Percentiles rank a stretch among this genome's conserved stretches.
phyloP scores from a whole-genome alignment of 1,284 basidiomycete genomes.

The Butyriboletus appendiculatus region DNA sequence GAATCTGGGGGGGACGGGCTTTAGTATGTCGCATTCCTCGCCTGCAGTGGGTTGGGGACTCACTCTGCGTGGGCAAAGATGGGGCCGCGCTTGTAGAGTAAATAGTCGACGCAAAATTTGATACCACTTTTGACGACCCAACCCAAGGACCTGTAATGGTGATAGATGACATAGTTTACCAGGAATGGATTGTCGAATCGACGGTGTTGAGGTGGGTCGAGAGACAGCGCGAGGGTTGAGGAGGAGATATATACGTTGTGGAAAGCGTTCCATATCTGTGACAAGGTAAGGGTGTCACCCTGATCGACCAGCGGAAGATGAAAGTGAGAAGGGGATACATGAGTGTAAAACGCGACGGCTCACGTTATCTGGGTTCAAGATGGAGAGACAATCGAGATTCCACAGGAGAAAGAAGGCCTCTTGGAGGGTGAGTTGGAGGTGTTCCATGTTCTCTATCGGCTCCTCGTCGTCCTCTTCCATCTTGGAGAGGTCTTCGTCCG shows the following conservation, averaged over 20 bases:
- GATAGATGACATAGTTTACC: constrained; percentile 88
- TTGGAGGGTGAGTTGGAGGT: constrained; percentile 88
- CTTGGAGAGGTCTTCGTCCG: constrained; percentile 3
- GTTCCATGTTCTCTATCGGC: constrained; percentile 74
- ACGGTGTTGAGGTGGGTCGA: constrained; percentile 35
- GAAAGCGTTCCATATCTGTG: constrained; percentile 62
- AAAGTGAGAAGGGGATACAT: constrained; percentile 1
- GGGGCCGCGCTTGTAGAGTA: constrained; percentile 94
- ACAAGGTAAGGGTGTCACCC: constrained; percentile 53
- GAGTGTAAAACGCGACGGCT: constrained; percentile 16
- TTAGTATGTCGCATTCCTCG: neutral
- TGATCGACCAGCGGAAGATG: constrained; percentile 27
- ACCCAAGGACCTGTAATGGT: constrained; percentile 96
- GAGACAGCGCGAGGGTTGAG: constrained; percentile 33
- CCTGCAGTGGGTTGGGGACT: constrained; percentile 29
- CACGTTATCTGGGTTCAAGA: constrained; percentile 68
- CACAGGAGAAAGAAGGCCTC: constrained; percentile 93
- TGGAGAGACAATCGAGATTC: constrained; percentile 82
- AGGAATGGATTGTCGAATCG: constrained; percentile 92
- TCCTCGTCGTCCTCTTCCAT: constrained; percentile 41
- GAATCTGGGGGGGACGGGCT: constrained; percentile 58
- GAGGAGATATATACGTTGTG: constrained; percentile 45
- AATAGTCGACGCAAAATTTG: constrained; percentile 96
- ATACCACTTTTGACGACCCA: constrained; percentile 97
- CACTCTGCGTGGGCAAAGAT: constrained; percentile 97